phyloP scores from a whole-genome alignment of 352 stramenopile species.

The Phytophthora europaea region DNA sequence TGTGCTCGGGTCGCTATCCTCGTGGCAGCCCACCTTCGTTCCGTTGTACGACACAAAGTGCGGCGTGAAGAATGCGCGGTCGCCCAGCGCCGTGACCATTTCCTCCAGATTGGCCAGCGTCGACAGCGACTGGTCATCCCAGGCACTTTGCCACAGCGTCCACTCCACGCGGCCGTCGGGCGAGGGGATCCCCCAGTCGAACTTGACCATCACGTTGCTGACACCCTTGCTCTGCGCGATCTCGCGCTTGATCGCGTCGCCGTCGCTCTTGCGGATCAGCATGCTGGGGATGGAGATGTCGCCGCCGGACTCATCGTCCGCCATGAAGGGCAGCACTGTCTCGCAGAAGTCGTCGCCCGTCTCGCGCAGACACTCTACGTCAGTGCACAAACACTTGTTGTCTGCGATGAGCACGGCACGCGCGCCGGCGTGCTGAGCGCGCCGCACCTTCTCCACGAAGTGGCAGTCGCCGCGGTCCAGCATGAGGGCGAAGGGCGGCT shows the following conservation, averaged over 20 bases:
- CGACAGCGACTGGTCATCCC: slow-evolving; percentile 87
- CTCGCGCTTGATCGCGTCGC: slow-evolving; percentile 93
- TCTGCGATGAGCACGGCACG: slow-evolving; percentile 97
- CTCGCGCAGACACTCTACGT: slow-evolving; percentile 76
- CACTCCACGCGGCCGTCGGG: slow-evolving; percentile 97
- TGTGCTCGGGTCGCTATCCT: slow-evolving; percentile 57
- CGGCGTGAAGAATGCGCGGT: slow-evolving; percentile 96
- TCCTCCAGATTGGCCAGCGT: slow-evolving; percentile 88
- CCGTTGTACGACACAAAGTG: slow-evolving; percentile 98
- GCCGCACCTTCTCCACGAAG: slow-evolving; percentile 97
- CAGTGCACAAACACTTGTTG: slow-evolving; percentile 96
- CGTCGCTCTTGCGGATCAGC: slow-evolving; percentile 96
- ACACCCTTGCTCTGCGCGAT: slow-evolving; percentile 84
- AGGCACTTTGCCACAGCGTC: slow-evolving; percentile 96
- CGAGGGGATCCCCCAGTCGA: slow-evolving; percentile 95
- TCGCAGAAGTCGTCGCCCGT: slow-evolving; percentile 91
- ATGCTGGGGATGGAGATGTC: slow-evolving; percentile 98
- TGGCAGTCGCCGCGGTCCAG: slow-evolving; percentile 96
- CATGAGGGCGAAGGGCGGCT: slow-evolving; percentile 96
- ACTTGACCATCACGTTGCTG: slow-evolving; percentile 96
- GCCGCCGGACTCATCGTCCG: slow-evolving; percentile 96
- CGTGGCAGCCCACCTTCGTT: slow-evolving; percentile 92
- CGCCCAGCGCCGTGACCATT: slow-evolving; percentile 87
- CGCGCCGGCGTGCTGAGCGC: slow-evolving; percentile 93
- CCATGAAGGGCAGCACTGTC: slow-evolving; percentile 89